Evolutionary conservation across 75 land plant species (phyloP).

Genomic region (Cupressus sempervirens): DNA sequence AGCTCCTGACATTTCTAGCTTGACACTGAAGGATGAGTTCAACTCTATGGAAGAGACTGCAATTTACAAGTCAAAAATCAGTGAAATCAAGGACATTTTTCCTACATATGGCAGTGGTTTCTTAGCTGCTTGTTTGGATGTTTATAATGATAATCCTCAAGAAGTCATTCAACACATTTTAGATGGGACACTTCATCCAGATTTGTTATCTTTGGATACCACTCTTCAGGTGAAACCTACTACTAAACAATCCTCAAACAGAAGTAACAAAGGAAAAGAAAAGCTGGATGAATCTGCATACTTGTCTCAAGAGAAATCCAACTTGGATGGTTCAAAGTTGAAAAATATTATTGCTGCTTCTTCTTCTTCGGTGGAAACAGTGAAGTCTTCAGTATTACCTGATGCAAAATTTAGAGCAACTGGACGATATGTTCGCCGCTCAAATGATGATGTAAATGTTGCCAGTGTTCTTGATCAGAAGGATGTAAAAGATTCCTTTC

Average conservation of each 20-base stretch:
- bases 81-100: slow-evolving; percentile 90
- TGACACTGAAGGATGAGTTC: slow-evolving; percentile 1
- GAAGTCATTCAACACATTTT: slow-evolving; percentile 89
- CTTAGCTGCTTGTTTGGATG: slow-evolving; percentile 81
- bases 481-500: slow-evolving; percentile 36
- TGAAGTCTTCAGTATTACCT: neutral
- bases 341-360: slow-evolving; percentile 25
- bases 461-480: slow-evolving; percentile 41
- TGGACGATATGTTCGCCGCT: slow-evolving; percentile 74
- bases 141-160: slow-evolving; percentile 80
- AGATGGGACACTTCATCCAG: slow-evolving; percentile 83
- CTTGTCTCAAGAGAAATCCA: slow-evolving; percentile 2
- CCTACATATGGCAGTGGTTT: slow-evolving; percentile 96
- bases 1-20: neutral
- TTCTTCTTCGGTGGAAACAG: slow-evolving; percentile 16
- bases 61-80: slow-evolving; percentile 77
- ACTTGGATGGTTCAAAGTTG: neutral
- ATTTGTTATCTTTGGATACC: slow-evolving; percentile 54
- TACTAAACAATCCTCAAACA: slow-evolving; percentile 15
- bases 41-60: slow-evolving; percentile 53
- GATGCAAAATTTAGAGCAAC: neutral
- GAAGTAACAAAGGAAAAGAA: slow-evolving; percentile 85
- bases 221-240: slow-evolving; percentile 40
- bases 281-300: slow-evolving; percentile 39
- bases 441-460: slow-evolving; percentile 30